A percentile compares a stretch with the other conserved stretches of the same genome.
phyloP scores from a whole-genome alignment of 495 filamentous ascomycete genomes.

The Clavariopsis aquatica region DNA sequence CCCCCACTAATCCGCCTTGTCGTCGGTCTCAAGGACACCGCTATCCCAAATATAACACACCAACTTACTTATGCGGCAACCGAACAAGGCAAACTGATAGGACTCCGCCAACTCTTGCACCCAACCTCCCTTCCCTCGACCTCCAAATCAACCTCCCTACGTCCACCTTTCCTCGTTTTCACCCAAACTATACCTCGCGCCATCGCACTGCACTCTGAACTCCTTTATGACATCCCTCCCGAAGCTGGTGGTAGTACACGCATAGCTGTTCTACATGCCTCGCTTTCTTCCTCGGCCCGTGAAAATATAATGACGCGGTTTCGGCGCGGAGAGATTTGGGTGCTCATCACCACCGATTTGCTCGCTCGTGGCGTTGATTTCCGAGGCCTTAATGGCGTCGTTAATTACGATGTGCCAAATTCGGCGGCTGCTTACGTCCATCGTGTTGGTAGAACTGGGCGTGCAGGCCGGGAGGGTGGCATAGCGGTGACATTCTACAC shows the following conservation, averaged over 20 bases:
- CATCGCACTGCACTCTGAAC: constrained; percentile 79
- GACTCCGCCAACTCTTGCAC: constrained; percentile 86
- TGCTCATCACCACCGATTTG: constrained; percentile 92
- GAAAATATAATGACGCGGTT: constrained; percentile 83
- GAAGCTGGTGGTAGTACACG: constrained; percentile 83
- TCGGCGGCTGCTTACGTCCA: constrained; percentile 89
- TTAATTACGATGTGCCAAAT: constrained; percentile 95
- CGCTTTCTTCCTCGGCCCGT: constrained; percentile 74
- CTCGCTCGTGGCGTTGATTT: constrained; percentile 91
- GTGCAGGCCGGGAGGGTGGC: constrained; percentile 84
- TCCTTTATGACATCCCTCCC: constrained; percentile 90
- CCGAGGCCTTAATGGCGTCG: constrained; percentile 84
- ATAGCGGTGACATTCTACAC: constrained; percentile 95
- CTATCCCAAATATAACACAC: constrained; percentile 87
- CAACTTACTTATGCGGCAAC: constrained; percentile 86
- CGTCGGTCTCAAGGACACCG: constrained; percentile 91
- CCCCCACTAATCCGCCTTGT: constrained; percentile 75
- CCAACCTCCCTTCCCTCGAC: constrained; percentile 61
- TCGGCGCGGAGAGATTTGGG: constrained; percentile 90
- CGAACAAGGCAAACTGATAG: constrained; percentile 90
- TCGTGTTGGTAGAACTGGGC: constrained; percentile 85
- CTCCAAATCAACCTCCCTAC: constrained; percentile 61
- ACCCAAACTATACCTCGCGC: constrained; percentile 92
- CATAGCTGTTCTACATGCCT: constrained; percentile 87
- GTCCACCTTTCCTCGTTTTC: constrained; percentile 90